These are phyloP conservation scores for Castanea mollissima DNA, from an alignment of 306 rosid genomes.

Conservation along the genomic window DNA sequence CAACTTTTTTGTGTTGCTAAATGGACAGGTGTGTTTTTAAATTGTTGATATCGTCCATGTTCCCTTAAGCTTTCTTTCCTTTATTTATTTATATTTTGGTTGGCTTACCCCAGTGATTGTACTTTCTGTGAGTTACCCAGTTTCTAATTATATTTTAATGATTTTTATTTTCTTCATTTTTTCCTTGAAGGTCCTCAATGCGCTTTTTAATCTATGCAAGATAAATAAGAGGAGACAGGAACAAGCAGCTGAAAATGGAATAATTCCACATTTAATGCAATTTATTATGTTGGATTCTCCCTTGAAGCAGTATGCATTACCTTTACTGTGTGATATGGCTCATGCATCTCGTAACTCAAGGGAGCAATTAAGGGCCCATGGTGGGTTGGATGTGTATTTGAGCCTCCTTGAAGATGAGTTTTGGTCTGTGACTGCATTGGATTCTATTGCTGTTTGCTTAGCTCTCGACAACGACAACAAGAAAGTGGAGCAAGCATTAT, in stretches of 20 bases:
- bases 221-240: conserved; percentile 99
- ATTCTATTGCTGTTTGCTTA: conserved; percentile 94
- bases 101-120: not conserved
- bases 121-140: conserved; percentile 2
- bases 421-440: conserved; percentile 98
- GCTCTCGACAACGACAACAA: conserved; percentile 94
- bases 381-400: conserved; percentile 96
- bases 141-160: conserved; percentile 20
- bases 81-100: not conserved
- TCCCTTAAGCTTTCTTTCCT: not conserved
- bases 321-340: conserved; percentile 97
- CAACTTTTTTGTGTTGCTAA: not conserved
- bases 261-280: conserved; percentile 95
- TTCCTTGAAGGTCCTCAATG: conserved; percentile 73
- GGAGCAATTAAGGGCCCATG: conserved; percentile 98
- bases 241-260: conserved; percentile 99
- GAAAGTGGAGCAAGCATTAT: conserved; percentile 91
- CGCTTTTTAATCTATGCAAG: conserved; percentile 94
- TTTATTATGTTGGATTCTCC: conserved; percentile 90
- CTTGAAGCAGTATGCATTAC: conserved; percentile 82
- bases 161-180: conserved; percentile 1
- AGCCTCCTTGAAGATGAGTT: conserved; percentile 91
- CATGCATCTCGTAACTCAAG: conserved; percentile 99
- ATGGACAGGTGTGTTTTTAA: not conserved
- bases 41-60: not conserved